Evolutionary conservation across 1,139 yeast genomes (phyloP), one percentile per base, ranked within the genome.

Genomic region (Debaryomyces nepalensis): DNA sequence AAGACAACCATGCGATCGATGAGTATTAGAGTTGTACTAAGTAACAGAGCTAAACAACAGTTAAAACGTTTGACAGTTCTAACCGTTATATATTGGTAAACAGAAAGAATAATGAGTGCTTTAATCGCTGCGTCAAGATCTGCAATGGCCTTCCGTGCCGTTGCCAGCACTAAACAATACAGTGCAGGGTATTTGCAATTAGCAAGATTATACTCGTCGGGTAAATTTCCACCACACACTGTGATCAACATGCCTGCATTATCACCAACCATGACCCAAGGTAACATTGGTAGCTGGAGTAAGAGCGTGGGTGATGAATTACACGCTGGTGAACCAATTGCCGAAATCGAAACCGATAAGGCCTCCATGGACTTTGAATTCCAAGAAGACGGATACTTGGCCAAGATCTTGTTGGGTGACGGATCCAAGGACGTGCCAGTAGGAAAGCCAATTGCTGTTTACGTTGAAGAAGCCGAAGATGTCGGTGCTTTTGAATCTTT

Each of bases 291-390:
- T 37, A 75, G 81, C 46, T 93, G 98, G 98, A 79, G 82, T 61
- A 91, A 90, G 73, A 70, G 79, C 41, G 89, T 84, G 40, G 99
- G 99, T 60, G 98, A 93, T 63, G 70, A 81, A 66, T 80, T 93
- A 55, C 57, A 77, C 20, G 95, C 97, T 21, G 98, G 99, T 66
- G 97, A 91, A 63, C 84, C 95, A 43, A 81, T 93, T 55, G 97
- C 97, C 44, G 99, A 93, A 69, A 86, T 93, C 53, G 99, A 93
- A 73, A 93, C 99, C 53, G 99, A 93, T 68, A 93, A 93, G 77
- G 99, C 99, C 45, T 86, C 91, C 51, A 93, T 93, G 97, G 99
- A 95, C 71, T 93, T 90, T 60, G 99, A 93, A 72, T 93, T 93
- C 77, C 98, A 91, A 74, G 99, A 95, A 58, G 99, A 95, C 46